phyloP scores from a whole-genome alignment of 2,329 filamentous ascomycete genomes.

The Penicillium sp. region DNA sequence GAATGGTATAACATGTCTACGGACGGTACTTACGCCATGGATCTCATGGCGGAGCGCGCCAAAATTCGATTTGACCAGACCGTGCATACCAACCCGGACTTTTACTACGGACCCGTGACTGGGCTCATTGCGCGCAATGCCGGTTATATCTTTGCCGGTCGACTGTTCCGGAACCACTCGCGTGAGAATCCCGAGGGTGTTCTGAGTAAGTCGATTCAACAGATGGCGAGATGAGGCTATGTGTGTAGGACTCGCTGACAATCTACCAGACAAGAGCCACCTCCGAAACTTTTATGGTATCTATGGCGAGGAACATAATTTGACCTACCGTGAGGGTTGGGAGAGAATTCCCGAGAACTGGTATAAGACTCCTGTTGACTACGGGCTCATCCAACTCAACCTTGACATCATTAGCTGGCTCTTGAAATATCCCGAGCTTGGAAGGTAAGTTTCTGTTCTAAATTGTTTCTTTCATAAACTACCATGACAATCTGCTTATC shows the following conservation, averaged over 20 bases:
- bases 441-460: constrained; percentile 21
- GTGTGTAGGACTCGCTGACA: background rate
- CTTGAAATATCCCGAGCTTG: constrained; percentile 44
- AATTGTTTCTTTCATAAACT: too few species aligned
- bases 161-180: constrained; percentile 49
- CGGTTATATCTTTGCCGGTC: constrained; percentile 47
- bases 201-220: constrained; percentile 31
- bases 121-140: constrained; percentile 52
- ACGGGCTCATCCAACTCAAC: constrained; percentile 47
- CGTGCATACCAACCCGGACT: constrained; percentile 53
- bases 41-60: constrained; percentile 46
- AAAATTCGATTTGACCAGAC: constrained; percentile 49
- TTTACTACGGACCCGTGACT: constrained; percentile 56
- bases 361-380: constrained; percentile 49
- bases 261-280: constrained; percentile 37
- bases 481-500: background rate
- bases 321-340: constrained; percentile 49
- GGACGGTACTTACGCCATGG: constrained; percentile 44
- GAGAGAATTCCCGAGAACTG: constrained; percentile 56
- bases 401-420: constrained; percentile 43
- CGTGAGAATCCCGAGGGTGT: constrained; percentile 41
- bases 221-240: background rate
- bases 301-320: constrained; percentile 41
- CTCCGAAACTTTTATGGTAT: constrained; percentile 52
- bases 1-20: constrained; percentile 46